Percentiles rank a stretch among this genome's conserved stretches.
phyloP scores from a whole-genome alignment of 2,329 filamentous ascomycete genomes.

The Colletotrichum sp. region DNA sequence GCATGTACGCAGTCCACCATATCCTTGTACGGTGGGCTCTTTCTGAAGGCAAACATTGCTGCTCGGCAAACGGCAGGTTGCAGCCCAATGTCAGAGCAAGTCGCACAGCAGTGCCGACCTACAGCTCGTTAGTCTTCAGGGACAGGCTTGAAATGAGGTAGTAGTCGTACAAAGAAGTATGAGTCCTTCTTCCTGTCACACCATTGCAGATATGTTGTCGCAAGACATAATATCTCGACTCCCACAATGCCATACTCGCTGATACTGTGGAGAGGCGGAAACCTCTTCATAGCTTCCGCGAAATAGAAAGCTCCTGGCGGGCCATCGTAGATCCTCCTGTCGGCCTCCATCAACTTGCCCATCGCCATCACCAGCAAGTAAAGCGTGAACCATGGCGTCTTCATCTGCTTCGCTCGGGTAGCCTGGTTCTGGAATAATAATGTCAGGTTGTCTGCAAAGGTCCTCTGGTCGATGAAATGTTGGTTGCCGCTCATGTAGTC shows the following conservation, averaged over 20 bases:
- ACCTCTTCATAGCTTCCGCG: slow-evolving; percentile 27
- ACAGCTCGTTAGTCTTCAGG: neutral
- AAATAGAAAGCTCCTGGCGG: slow-evolving; percentile 29
- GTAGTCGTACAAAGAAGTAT: slow-evolving; percentile 26
- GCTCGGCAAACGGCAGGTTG: slow-evolving; percentile 27
- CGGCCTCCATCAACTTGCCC: slow-evolving; percentile 29
- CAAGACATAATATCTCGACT: slow-evolving; percentile 30
- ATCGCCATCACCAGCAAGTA: slow-evolving; percentile 34
- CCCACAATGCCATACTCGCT: slow-evolving; percentile 28
- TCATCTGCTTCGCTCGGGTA: slow-evolving; percentile 21
- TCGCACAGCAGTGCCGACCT: slow-evolving; percentile 30
- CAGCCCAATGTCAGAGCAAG: slow-evolving; percentile 30
- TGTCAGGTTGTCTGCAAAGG: slow-evolving; percentile 27
- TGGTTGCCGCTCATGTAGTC: slow-evolving; percentile 31
- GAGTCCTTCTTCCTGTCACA: slow-evolving; percentile 31
- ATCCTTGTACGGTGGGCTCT: slow-evolving; percentile 28
- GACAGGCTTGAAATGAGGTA: fast-evolving
- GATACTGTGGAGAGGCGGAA: slow-evolving; percentile 28
- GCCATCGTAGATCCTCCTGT: slow-evolving; percentile 19
- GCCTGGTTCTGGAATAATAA: slow-evolving; percentile 27
- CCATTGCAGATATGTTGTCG: slow-evolving; percentile 31
- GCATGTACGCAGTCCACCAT: slow-evolving; percentile 34
- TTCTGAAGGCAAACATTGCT: slow-evolving; percentile 29
- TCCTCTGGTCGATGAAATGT: slow-evolving; percentile 31
- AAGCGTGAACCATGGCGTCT: slow-evolving; percentile 28